Conservation (phyloP, 345 rosid genomes). For the Abelmoschus esculentus region DNA sequence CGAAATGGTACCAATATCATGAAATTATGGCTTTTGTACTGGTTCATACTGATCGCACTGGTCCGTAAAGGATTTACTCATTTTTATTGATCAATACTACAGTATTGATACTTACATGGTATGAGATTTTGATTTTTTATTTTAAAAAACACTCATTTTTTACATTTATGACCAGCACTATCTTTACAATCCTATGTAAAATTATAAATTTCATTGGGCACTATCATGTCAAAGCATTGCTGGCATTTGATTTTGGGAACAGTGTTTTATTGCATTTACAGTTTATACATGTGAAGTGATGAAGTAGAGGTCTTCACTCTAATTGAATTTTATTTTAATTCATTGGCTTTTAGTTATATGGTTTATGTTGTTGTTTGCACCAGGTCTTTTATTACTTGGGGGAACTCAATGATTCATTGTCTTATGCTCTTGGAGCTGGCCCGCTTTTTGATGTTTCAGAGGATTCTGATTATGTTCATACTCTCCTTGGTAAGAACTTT, state of each 20-base stretch:
- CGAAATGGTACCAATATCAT: background rate
- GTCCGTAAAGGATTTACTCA: background rate
- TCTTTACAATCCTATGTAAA: background rate
- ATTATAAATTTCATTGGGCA: background rate
- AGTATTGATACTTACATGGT: background rate
- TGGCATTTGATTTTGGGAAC: background rate
- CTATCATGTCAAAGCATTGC: background rate
- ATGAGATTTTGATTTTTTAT: background rate
- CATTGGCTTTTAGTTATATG: background rate
- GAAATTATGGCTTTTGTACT: background rate
- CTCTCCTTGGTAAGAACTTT: constrained; percentile 66
- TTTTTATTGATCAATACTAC: background rate
- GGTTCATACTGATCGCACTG: background rate
- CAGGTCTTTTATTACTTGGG: constrained; percentile 95
- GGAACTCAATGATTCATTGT: constrained; percentile 86
- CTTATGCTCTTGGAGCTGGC: constrained; percentile 97
- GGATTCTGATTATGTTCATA: constrained; percentile 88
- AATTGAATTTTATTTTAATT: background rate
- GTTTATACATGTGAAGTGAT: background rate
- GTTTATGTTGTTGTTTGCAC: background rate
- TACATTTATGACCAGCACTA: background rate
- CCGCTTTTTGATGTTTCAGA: constrained; percentile 89
- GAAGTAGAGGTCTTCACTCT: background rate
- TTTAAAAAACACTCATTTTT: background rate
- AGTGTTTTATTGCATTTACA: background rate